Conservation (phyloP, 2,329 filamentous ascomycete species). For the Ophiosphaerella narmari region DNA sequence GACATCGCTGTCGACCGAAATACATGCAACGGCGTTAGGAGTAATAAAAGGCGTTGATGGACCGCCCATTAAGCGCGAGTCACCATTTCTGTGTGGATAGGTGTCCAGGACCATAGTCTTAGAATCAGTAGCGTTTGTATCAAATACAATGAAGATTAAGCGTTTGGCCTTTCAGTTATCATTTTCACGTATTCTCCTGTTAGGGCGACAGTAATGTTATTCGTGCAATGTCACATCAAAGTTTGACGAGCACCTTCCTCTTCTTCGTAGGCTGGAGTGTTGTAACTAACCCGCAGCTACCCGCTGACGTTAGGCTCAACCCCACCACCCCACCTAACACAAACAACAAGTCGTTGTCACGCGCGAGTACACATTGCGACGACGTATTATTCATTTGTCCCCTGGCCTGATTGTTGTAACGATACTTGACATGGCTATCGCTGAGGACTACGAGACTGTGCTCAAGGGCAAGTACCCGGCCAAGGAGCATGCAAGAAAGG, state of each 20-base stretch:
- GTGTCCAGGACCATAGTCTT: neutral
- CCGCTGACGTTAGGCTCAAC: conserved; percentile 22
- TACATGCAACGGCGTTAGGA: conserved; percentile 10
- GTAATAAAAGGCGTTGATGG: neutral
- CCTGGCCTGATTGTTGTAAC: conserved; percentile 2
- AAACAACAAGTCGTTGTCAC: conserved; percentile 9
- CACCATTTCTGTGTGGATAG: neutral
- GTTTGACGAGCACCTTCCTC: conserved; percentile 20
- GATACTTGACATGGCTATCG: conserved; percentile 32
- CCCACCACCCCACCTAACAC: conserved; percentile 32
- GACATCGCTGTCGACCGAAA: neutral
- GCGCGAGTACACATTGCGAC: neutral
- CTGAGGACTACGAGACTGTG: conserved; percentile 45
- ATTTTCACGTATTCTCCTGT: neutral
- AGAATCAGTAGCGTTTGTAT: neutral
- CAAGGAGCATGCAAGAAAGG: conserved; percentile 82
- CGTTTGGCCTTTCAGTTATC: neutral
- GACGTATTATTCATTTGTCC: neutral
- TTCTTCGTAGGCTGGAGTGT: conserved; percentile 11
- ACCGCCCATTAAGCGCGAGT: neutral
- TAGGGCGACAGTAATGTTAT: neutral
- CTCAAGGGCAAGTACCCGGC: conserved; percentile 72
- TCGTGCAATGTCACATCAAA: neutral
- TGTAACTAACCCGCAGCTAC: conserved; percentile 27
- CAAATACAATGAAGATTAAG: neutral